A percentile compares a stretch with the other conserved stretches of the same genome.
Evolutionary conservation across 2,329 filamentous ascomycete genomes (phyloP).

Genomic region (Fusarium tjaetaba): DNA sequence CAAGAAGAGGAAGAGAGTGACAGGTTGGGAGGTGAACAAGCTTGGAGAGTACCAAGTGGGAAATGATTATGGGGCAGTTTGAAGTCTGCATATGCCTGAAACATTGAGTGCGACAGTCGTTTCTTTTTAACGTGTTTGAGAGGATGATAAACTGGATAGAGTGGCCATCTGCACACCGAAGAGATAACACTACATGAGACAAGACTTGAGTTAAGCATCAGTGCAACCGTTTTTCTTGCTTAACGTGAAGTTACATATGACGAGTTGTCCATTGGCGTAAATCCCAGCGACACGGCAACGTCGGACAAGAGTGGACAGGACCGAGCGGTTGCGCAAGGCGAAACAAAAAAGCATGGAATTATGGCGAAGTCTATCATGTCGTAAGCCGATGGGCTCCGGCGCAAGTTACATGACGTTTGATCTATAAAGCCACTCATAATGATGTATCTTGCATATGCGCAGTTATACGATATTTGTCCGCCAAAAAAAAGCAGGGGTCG

Average conservation of each 20-base stretch:
- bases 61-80: not conserved
- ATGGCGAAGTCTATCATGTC: slow-evolving; percentile 7
- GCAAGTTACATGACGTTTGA: not conserved
- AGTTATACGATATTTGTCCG: not conserved
- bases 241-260: not conserved
- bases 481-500: not conserved
- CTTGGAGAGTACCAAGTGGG: not conserved
- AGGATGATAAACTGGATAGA: not conserved
- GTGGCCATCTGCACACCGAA: not conserved
- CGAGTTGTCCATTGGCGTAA: not conserved
- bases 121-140: not conserved
- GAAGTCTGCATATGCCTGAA: not conserved
- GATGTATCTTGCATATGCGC: not conserved
- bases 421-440: not conserved
- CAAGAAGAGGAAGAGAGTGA: slow-evolving; percentile 6
- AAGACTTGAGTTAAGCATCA: not conserved
- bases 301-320: slow-evolving; percentile 1
- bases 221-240: not conserved
- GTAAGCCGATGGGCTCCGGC: slow-evolving; percentile 2
- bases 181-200: not conserved
- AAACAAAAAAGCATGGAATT: not conserved
- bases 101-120: not conserved
- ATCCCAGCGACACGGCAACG: slow-evolving; percentile 17
- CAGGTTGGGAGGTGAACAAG: not conserved
- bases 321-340: not conserved